Evolutionary conservation across 2,329 filamentous ascomycete genomes (phyloP).

Genomic region (Colletotrichum sojae): DNA sequence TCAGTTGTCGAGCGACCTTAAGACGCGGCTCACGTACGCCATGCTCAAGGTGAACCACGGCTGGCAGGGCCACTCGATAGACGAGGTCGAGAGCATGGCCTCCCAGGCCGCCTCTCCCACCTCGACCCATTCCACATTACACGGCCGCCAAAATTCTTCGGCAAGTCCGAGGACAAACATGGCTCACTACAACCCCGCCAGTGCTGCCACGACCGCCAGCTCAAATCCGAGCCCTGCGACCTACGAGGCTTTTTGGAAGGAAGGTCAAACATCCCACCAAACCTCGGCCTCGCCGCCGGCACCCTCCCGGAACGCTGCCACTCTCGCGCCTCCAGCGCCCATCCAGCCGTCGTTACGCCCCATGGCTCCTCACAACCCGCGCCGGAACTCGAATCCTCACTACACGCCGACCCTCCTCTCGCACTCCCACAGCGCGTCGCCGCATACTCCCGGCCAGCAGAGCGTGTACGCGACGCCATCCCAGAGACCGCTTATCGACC

Average conservation of each 20-base stretch:
- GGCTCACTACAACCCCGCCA: conserved; percentile 21
- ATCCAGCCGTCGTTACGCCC: conserved; percentile 66
- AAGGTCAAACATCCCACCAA: conserved; percentile 42
- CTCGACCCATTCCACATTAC: conserved; percentile 70
- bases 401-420: conserved; percentile 66
- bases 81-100: conserved; percentile 82
- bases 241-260: conserved; percentile 63
- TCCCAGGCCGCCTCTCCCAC: conserved; percentile 77
- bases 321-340: conserved; percentile 67
- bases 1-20: conserved; percentile 83
- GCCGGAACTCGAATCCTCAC: conserved; percentile 65
- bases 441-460: conserved; percentile 45
- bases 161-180: conserved; percentile 63
- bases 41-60: conserved; percentile 94
- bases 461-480: conserved; percentile 45
- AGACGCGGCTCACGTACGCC: conserved; percentile 89
- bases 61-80: conserved; percentile 84
- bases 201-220: conserved; percentile 46
- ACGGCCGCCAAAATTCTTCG: conserved; percentile 65
- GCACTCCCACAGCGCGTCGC: conserved; percentile 63
- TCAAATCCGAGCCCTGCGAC: conserved; percentile 41
- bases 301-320: conserved; percentile 51
- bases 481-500: conserved; percentile 59
- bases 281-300: conserved; percentile 54
- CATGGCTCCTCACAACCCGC: conserved; percentile 55